A percentile compares a stretch with the other conserved stretches of the same genome.
These are phyloP conservation scores for Nakataea oryzae DNA, from an alignment of 2,329 filamentous ascomycete genomes.

Conservation along the genomic window DNA sequence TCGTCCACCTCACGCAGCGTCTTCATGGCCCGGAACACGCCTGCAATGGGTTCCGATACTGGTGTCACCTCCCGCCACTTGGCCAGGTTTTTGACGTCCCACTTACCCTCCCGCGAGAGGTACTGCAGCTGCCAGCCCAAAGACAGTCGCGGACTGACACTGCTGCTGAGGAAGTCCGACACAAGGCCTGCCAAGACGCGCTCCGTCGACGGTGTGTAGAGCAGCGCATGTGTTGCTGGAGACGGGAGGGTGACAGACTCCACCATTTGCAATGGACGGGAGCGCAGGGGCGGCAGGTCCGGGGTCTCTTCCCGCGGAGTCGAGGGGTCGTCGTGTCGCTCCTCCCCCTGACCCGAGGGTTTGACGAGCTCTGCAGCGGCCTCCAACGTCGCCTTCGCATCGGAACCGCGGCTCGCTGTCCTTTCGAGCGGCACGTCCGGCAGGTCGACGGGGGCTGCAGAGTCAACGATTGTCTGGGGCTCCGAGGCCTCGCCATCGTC, in stretches of 20 bases:
- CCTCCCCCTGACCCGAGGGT: slow-evolving; percentile 26
- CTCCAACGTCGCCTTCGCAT: neutral
- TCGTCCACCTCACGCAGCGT: slow-evolving; percentile 86
- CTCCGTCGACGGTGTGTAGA: slow-evolving; percentile 68
- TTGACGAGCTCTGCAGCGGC: slow-evolving; percentile 19
- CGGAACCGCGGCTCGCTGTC: neutral
- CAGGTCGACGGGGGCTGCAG: slow-evolving; percentile 1
- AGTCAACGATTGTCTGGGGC: neutral
- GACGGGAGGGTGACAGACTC: slow-evolving; percentile 61
- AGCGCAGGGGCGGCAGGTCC: slow-evolving; percentile 35
- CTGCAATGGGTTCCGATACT: slow-evolving; percentile 68
- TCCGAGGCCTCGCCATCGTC: neutral
- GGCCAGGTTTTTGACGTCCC: slow-evolving; percentile 91
- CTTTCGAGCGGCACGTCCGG: neutral
- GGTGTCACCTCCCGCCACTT: slow-evolving; percentile 80
- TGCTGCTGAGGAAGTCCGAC: slow-evolving; percentile 65
- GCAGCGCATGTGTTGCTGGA: slow-evolving; percentile 72
- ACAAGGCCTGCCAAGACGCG: slow-evolving; percentile 72
- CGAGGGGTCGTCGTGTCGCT: slow-evolving; percentile 30
- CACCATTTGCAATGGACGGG: slow-evolving; percentile 42
- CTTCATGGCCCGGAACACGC: slow-evolving; percentile 81
- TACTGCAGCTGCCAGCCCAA: slow-evolving; percentile 88
- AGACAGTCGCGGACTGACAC: slow-evolving; percentile 68
- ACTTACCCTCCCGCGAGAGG: slow-evolving; percentile 82
- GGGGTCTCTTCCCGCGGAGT: slow-evolving; percentile 30